Base-by-base conservation (phyloP, 2,329 filamentous ascomycete genomes). In the Botrytis fragariae region DNA sequence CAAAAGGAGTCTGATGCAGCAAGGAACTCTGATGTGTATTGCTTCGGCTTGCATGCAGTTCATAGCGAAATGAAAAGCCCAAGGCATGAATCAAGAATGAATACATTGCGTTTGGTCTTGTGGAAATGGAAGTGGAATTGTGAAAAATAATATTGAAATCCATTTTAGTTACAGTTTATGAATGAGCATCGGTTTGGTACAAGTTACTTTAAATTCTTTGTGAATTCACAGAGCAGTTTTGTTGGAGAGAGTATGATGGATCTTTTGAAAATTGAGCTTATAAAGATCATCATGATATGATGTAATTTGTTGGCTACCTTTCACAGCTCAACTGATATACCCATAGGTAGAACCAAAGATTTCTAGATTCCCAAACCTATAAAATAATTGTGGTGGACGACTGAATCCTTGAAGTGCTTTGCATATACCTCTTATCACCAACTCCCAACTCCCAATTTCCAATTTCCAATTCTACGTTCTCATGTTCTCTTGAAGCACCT, bases 11-110 rank as follows among this genome's bases (percentile, higher is more conserved):
- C 75, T 77, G 77, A 79, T 79, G 74, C 72, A 77, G 74, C 74
- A 76, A 75, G 76, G 75, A 75, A 76, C 77, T 77, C 75, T 77
- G 75, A 76, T 80, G 77, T 81, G 77, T 81, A 80, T 78, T 78
- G 78, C 78, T 77, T 76, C 76, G 75, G 78, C 77, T 79, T 79
- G 78, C 79, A 79, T 79, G 76, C 77, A 76, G 77, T 77, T 78
- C 77, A 77, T 79, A 78, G 75, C 77, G 76, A 80, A 80, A 79
- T 78, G 76, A 77, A 79, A 77, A 74, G 71, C 70, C 74, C 76
- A 73, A 75, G 79, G 78, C 75, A 79, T 77, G 77, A 75, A 77
- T 73, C 71, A 74, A 76, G 54, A 75, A 71, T 71, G 73, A 72
- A 72, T 64, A 62, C 61, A 72, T 75, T 70, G 70, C 68, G 61